phyloP scores from a whole-genome alignment of 1,139 yeast genomes.

The Lodderomyces elongisporus region DNA sequence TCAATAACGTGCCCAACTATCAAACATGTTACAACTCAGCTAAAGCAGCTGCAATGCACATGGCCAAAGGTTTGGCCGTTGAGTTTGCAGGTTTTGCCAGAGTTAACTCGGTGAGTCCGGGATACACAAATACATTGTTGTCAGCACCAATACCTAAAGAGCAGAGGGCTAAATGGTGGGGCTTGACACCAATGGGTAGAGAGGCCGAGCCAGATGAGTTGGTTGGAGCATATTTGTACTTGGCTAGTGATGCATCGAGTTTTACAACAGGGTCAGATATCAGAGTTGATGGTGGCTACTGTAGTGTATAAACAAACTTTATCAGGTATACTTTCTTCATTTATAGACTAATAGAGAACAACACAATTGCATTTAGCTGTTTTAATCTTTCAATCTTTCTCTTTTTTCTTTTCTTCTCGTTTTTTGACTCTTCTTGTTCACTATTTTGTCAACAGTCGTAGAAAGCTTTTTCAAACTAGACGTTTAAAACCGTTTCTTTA shows the following conservation, averaged over 20 bases:
- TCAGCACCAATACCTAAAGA: constrained; percentile 41
- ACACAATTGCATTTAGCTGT: too few relatives aligned
- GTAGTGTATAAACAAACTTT: constrained; percentile 10
- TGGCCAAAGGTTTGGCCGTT: constrained; percentile 49
- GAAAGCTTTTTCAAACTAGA: too few relatives aligned
- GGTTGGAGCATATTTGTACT: constrained; percentile 40
- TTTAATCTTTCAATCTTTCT: too few relatives aligned
- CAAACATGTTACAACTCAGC: constrained; percentile 57
- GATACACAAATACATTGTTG: constrained; percentile 52
- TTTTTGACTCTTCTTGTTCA: too few relatives aligned
- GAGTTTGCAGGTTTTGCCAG: constrained; percentile 53
- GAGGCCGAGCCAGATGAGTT: constrained; percentile 37
- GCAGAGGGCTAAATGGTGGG: constrained; percentile 32
- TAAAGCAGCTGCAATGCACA: constrained; percentile 54
- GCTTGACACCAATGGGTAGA: constrained; percentile 37
- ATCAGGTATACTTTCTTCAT: too few relatives aligned
- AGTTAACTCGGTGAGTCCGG: constrained; percentile 54
- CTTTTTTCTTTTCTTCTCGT: too few relatives aligned
- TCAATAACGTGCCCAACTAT: constrained; percentile 50
- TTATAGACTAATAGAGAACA: too few relatives aligned
- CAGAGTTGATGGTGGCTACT: constrained; percentile 38
- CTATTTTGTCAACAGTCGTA: too few relatives aligned
- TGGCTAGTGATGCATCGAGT: constrained; percentile 38
- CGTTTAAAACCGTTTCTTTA: too few relatives aligned
- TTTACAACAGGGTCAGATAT: constrained; percentile 45